Evolutionary conservation across 148 eudicot genomes (phyloP), one percentile per base, ranked within the genome.

Genomic region (Rhododendron vialii): DNA sequence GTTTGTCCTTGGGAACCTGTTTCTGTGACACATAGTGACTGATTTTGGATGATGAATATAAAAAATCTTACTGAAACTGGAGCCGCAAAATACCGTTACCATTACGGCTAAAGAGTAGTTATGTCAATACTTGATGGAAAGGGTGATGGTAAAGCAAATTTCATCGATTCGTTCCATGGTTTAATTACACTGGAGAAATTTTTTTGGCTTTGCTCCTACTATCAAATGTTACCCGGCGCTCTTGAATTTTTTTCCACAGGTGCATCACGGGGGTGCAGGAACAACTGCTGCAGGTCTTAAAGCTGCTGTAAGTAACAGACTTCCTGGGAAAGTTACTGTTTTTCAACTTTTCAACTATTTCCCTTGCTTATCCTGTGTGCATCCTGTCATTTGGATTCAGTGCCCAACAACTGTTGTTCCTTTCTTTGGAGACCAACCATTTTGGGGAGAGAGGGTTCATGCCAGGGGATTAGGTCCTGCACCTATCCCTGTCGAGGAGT

Each of bases 361-460:
- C 36, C 67, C 26, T 78, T 24, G 38, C 63, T 87, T 61, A 51
- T 24, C n/a, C 10, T 14, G 65, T 83, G 38, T n/a, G 67, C 45
- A 53, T 35, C 20, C 43, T 69, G 82, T 82, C n/a, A 80, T 50
- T 82, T 80, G 11, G n/a, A 51, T 79, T 50, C 93, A 96, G 98
- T 96, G 98, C 85, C 99, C 99, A 33, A 96, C 99, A 69, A 92
- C 99, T 36, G 88, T 96, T 51, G 96, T 96, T 63, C 98, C 99
- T 36, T 96, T 96, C 91, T 95, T 96, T 71, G 99, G 99, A 69
- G 99, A 96, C 89, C 99, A 96, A 85, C 98, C 96, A 7, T 96
- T 96, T 85, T 95, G 99, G 99, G 99, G 99, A 53, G 98, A 95
- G 65, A 93, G 89, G 83, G 95, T 96, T 59, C 95, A 92, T 85